phyloP scores from a whole-genome alignment of 2,329 filamentous ascomycete species.

The Penicillium palitans region DNA sequence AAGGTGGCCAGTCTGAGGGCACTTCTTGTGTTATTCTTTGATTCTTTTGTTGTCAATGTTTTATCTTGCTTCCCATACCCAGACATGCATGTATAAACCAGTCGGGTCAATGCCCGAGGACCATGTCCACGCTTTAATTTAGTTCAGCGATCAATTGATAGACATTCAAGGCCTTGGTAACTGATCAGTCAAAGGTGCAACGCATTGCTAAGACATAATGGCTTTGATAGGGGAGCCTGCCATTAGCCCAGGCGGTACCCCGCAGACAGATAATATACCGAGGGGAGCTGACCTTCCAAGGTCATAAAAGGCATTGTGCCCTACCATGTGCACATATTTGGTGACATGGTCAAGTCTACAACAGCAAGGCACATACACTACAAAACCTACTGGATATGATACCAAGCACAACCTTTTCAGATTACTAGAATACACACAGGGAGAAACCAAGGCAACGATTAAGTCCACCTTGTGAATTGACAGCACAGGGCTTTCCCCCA shows the following conservation, averaged over 20 bases:
- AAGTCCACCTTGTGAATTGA: slow-evolving; percentile 78
- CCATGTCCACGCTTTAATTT: background rate
- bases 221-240: background rate
- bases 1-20: slow-evolving; percentile 51
- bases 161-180: background rate
- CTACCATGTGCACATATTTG: background rate
- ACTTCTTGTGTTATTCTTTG: slow-evolving; percentile 44
- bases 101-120: background rate
- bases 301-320: background rate
- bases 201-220: background rate
- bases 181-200: background rate
- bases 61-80: slow-evolving; percentile 5
- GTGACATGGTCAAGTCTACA: background rate
- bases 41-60: slow-evolving; percentile 11
- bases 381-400: slow-evolving; percentile 21
- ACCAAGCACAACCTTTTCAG: slow-evolving; percentile 39
- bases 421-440: slow-evolving; percentile 42
- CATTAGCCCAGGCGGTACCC: background rate
- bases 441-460: slow-evolving; percentile 70
- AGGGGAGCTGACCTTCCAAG: background rate
- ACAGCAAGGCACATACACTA: slow-evolving; percentile 13
- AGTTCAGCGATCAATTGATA: background rate
- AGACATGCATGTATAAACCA: background rate
- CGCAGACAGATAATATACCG: background rate
- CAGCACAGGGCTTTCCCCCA: slow-evolving; percentile 99